phyloP scores from a whole-genome alignment of 2,329 filamentous ascomycete species.

The Ambrosiella xylebori region DNA sequence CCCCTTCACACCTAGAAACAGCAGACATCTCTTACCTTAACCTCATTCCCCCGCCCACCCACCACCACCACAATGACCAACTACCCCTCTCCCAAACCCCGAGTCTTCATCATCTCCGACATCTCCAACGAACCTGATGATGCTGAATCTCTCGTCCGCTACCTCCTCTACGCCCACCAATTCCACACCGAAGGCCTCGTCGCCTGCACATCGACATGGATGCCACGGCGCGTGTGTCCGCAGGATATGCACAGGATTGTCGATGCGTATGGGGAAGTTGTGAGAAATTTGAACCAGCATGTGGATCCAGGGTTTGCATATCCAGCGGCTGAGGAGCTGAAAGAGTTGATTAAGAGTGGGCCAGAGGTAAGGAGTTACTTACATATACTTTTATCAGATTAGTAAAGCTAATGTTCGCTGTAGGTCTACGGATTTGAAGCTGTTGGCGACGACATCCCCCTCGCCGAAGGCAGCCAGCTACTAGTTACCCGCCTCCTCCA shows the following conservation, averaged over 20 bases:
- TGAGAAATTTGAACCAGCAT: constrained; percentile 31
- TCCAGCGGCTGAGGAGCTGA: constrained; percentile 22
- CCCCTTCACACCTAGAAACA: no score
- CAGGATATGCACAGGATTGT: constrained; percentile 28
- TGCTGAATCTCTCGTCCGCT: constrained; percentile 26
- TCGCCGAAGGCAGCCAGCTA: constrained; percentile 25
- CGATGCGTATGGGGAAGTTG: constrained; percentile 26
- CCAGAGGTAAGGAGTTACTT: constrained; percentile 17
- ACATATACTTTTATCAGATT: no score
- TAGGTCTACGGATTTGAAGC: constrained; percentile 21
- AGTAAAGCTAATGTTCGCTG: background rate
- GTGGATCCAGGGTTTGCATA: constrained; percentile 27
- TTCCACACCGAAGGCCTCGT: constrained; percentile 29
- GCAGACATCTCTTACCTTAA: background rate
- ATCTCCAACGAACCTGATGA: constrained; percentile 31
- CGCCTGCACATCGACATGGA: constrained; percentile 29
- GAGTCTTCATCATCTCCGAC: constrained; percentile 26
- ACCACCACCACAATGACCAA: background rate
- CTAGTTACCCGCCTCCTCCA: constrained; percentile 21
- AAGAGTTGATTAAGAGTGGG: constrained; percentile 23
- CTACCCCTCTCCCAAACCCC: constrained; percentile 18
- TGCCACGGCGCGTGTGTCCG: constrained; percentile 24
- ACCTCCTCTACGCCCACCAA: constrained; percentile 29
- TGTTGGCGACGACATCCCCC: constrained; percentile 18
- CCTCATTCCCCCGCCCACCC: background rate